Percentiles rank a stretch among this genome's conserved stretches.
These are phyloP conservation scores for Castanea crenata DNA, from an alignment of 306 rosid genomes.

Conservation along the genomic window DNA sequence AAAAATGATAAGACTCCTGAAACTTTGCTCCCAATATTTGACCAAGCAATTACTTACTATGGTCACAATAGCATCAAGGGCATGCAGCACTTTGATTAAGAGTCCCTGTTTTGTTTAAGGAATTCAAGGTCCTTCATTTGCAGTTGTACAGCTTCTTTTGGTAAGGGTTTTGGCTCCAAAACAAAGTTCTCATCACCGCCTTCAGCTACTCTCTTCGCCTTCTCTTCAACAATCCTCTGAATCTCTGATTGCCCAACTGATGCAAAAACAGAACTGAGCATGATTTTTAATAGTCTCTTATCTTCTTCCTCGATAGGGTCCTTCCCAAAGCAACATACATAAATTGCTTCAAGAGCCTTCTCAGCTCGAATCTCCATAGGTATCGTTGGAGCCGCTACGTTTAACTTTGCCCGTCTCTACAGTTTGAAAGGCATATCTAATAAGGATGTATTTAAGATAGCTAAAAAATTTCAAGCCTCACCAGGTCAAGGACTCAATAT, in stretches of 20 bases:
- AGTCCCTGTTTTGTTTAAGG: slow-evolving; percentile 65
- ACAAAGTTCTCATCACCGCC: slow-evolving; percentile 43
- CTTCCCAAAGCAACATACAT: slow-evolving; percentile 75
- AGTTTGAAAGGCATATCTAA: slow-evolving; percentile 7
- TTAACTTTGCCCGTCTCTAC: slow-evolving; percentile 69
- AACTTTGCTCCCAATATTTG: not conserved
- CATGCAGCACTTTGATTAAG: slow-evolving; percentile 18
- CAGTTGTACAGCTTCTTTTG: slow-evolving; percentile 77
- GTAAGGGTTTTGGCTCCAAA: slow-evolving; percentile 45
- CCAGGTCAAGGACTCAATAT: not conserved
- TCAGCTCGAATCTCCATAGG: slow-evolving; percentile 75
- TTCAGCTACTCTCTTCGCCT: slow-evolving; percentile 57
- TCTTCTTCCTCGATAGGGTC: slow-evolving; percentile 66
- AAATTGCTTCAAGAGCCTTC: slow-evolving; percentile 84
- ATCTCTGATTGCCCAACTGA: slow-evolving; percentile 53
- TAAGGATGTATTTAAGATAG: not conserved
- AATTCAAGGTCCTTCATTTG: slow-evolving; percentile 97
- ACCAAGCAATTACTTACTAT: not conserved
- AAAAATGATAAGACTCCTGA: not conserved
- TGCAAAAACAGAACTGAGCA: slow-evolving; percentile 68
- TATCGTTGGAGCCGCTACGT: slow-evolving; percentile 43
- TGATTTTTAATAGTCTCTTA: slow-evolving; percentile 45
- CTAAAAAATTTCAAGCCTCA: not conserved
- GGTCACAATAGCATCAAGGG: not conserved
- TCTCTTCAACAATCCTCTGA: slow-evolving; percentile 53